Conservation (phyloP, 1,284 basidiomycete genomes). For the Boletus sp. region DNA sequence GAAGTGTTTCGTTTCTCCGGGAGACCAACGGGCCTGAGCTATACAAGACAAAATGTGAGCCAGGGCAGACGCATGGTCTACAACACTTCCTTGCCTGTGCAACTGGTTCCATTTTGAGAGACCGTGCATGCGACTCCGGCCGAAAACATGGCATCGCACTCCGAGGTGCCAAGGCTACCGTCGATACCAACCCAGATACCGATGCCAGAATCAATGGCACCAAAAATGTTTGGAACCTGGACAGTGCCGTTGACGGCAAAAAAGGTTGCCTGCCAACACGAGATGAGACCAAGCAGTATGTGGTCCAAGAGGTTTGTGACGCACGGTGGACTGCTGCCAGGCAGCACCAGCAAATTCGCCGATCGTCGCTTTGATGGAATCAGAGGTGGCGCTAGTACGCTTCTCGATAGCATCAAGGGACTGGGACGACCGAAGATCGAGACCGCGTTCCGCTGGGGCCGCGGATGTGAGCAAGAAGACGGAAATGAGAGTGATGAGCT, state of each 20-base stretch:
- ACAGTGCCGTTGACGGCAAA: constrained; percentile 10
- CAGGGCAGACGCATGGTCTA: background rate
- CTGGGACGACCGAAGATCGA: background rate
- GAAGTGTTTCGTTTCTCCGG: accelerated
- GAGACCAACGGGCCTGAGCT: background rate
- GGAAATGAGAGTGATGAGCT: background rate
- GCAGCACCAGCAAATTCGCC: constrained; percentile 7
- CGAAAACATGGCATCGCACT: background rate
- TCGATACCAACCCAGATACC: constrained; percentile 19
- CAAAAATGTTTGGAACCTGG: constrained; percentile 9
- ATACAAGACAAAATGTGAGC: background rate
- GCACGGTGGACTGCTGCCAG: background rate
- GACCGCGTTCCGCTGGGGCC: background rate
- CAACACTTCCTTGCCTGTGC: background rate
- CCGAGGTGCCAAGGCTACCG: background rate
- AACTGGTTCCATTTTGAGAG: background rate
- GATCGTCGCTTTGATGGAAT: background rate
- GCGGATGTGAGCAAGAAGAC: background rate
- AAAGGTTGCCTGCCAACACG: constrained; percentile 9
- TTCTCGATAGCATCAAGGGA: too few species aligned
- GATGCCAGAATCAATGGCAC: background rate
- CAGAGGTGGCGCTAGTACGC: background rate
- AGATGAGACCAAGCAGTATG: background rate
- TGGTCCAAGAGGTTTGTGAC: background rate
- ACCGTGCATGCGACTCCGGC: constrained; percentile 13